Evolutionary conservation across 495 filamentous ascomycete genomes (phyloP), one percentile per base, ranked within the genome.

Genomic region (Stereocaulon alpinum): DNA sequence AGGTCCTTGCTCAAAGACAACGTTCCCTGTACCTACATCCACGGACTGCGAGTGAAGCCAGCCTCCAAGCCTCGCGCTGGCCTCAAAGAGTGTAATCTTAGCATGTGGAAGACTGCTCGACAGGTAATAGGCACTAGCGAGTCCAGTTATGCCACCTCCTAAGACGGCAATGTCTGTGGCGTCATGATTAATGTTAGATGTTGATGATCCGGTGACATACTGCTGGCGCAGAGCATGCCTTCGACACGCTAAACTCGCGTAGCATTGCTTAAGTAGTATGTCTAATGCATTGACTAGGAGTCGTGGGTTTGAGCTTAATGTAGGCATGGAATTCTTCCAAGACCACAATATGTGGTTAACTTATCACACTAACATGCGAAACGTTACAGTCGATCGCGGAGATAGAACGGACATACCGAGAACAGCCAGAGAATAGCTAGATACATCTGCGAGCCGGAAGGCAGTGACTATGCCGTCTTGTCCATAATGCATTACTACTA

Each of bases 121-220:
- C 17, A 95, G 72, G 68, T 85, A 87, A 72, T 84, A 89, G 20
- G 91, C 91, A 40, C 82, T 78, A 30, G 88, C 81, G 53, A 99
- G 81, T 40, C 94, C 94, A 17, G 92, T 93, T 66, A 99, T 87
- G 53, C 94, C 94, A 56, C 84, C 92, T 40, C 94, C 93, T 15
- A 95, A 71, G 18, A 96, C 78, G 41, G 87, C 91, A 61, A 87
- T 80, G 63, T 81, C 68, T 11, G 50, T 51, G 45, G 49, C n/a
- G 20, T 65, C 58, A 29, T 10, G 41, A 0, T 62, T 45, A 37
- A 42, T 55, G 30, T 22, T 11, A 14, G 32, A 20, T 27, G 14
- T 32, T 20, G 51, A 45, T 20, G 37, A 4, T 0, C 30, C 14
- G 7, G 58, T 61, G 40, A 30, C 40, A 49, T 58, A 54, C 3